Base-by-base conservation (phyloP, 441 rosid species). In the Brassica hybrid region DNA sequence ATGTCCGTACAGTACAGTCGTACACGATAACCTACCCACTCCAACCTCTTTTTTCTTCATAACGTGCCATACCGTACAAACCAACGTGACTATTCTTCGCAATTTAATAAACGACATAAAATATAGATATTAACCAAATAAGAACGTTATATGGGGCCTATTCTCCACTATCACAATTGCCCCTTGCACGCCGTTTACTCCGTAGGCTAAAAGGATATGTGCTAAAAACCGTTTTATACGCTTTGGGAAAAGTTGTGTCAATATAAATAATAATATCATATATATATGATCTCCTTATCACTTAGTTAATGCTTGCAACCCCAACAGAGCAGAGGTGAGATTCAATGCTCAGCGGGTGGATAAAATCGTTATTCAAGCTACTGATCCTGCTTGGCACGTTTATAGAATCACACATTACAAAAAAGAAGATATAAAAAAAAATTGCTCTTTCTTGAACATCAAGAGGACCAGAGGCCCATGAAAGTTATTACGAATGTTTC, bases 331-430 rank as follows among this genome's bases (percentile, higher is more conserved):
- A 19, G 90, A 94, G 76, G 97, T 92, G 69, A 94, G 92, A 81
- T 94, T 94, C 85, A 94, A 94, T 75, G 97, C 92, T 52, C 89
- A 94, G 81, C 83, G 96, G 16, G 91, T 89, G n/a, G 97, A 94
- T 65, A 94, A 91, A 74, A 92, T 94, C 94, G 92, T 94, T 74
- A 38, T 38, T 27, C 32, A 27, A 27, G 5, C 32, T 27, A 27
- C 32, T n/a, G n/a, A n/a, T n/a, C n/a, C 32, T 27, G 32, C 32
- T 27, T 27, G 32, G 32, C 32, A 27, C 32, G 32, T 21, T 21
- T 21, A 21, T 21, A 21, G 0, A 21, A 21, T 21, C 0, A 21
- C 0, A 34, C 38, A 9, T 30, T 30, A 30, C 7, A 30, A 5
- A 30, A 30, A n/a, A n/a, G n/a, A n/a, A n/a, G n/a, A n/a, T n/a